Conservation (phyloP, 2,329 filamentous ascomycete species). For the Fusarium compactum region DNA sequence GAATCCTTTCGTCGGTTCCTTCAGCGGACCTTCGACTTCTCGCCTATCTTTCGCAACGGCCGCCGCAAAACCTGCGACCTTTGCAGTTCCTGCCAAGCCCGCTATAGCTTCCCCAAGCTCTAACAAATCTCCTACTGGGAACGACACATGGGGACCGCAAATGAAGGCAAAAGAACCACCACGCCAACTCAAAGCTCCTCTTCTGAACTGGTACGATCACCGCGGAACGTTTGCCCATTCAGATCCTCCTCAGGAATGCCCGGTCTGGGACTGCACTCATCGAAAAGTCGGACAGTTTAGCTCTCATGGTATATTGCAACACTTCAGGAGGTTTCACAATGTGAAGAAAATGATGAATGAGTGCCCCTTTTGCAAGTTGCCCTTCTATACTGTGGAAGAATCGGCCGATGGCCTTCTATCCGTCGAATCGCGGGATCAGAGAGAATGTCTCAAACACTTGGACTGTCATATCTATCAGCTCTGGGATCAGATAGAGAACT, state of each 20-base stretch:
- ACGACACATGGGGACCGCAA: background rate
- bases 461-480: slow-evolving; percentile 42
- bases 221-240: background rate
- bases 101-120: background rate
- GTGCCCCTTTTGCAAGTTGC: slow-evolving; percentile 38
- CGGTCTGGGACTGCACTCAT: background rate
- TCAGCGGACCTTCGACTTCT: background rate
- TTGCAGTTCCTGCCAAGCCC: background rate
- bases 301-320: slow-evolving; percentile 23
- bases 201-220: slow-evolving; percentile 31
- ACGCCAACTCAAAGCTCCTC: slow-evolving; percentile 21
- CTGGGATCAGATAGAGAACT: slow-evolving; percentile 24
- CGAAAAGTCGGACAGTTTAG: slow-evolving; percentile 9
- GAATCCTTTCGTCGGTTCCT: background rate
- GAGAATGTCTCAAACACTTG: slow-evolving; percentile 35
- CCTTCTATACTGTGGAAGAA: background rate
- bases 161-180: slow-evolving; percentile 4
- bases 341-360: background rate
- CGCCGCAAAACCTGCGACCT: background rate
- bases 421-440: background rate
- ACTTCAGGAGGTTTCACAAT: slow-evolving; percentile 23
- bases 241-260: slow-evolving; percentile 29
- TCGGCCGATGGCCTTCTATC: background rate
- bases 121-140: background rate
- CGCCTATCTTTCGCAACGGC: background rate